A percentile compares a stretch with the other conserved stretches of the same genome.
Evolutionary conservation across 768 basidiomycete genomes (phyloP).

Genomic region (Termitomyces sp.): DNA sequence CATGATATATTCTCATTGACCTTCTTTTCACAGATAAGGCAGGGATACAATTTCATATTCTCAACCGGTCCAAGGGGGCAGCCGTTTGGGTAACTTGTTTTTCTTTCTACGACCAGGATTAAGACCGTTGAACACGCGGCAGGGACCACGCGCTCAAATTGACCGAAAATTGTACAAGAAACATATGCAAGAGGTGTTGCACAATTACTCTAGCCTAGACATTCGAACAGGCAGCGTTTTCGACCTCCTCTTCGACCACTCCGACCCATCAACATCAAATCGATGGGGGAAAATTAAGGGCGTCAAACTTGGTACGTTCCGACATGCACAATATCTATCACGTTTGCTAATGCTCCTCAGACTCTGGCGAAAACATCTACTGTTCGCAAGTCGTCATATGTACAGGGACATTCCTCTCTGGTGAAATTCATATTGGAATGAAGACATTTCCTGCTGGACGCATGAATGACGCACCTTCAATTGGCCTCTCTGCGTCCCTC

Average conservation of each 20-base stretch:
- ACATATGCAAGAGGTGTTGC: slow-evolving; percentile 70
- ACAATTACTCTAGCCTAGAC: slow-evolving; percentile 63
- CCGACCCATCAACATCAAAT: slow-evolving; percentile 23
- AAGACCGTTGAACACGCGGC: neutral
- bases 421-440: slow-evolving; percentile 86
- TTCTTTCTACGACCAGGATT: neutral
- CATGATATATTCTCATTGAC: neutral
- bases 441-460: slow-evolving; percentile 76
- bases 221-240: slow-evolving; percentile 72
- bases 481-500: slow-evolving; percentile 74
- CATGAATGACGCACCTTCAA: slow-evolving; percentile 63
- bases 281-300: slow-evolving; percentile 55
- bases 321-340: neutral
- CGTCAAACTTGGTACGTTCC: slow-evolving; percentile 55
- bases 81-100: slow-evolving; percentile 77
- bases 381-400: slow-evolving; percentile 85
- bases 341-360: slow-evolving; percentile 28
- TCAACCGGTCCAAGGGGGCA: slow-evolving; percentile 82
- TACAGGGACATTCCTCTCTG: slow-evolving; percentile 88
- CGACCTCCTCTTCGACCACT: slow-evolving; percentile 65
- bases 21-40: slow-evolving; percentile 57
- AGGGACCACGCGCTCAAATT: slow-evolving; percentile 90
- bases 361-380: slow-evolving; percentile 65
- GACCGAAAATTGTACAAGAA: slow-evolving; percentile 80
- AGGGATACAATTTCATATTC: slow-evolving; percentile 82